Base-by-base conservation (phyloP, 2,329 filamentous ascomycete genomes). In the Neospermospora avenae region DNA sequence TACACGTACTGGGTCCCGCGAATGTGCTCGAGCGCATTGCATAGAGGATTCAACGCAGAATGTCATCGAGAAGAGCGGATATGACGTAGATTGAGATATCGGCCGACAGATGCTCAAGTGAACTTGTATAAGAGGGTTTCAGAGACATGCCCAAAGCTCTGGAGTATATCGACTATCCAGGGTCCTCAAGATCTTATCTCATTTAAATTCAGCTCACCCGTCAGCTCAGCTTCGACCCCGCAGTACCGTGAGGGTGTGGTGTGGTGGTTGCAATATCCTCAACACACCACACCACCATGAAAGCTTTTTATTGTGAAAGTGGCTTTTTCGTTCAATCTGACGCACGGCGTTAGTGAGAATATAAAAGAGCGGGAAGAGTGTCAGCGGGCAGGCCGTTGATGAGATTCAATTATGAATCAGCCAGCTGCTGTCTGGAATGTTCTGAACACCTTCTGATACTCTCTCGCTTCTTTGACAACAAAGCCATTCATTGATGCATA, bases 381-480 rank as follows among this genome's bases (percentile, higher is more conserved):
- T 55, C 53, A 55, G 41, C 39, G 34, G 53, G 45, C 42, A 45
- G n/a, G 22, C 45, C 8, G 24, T 13, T n/a, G n/a, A 18, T 34
- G 45, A 34, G 14, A 48, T 28, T 48, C 14, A 34, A 49, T 31
- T 49, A 49, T 49, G 45, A 49, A 20, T 35, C 48, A 34, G 48
- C 28, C 11, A 18, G 48, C 28, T 22, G 25, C 20, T 54, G 34
- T 20, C 16, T n/a, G 22, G 34, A 37, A 52, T 25, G 3, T 46
- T 45, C 25, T 41, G 31, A 34, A 31, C 44, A 56, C 31, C 10
- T 56, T 58, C 45, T 58, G 55, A 44, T 22, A 44, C 34, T 42
- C n/a, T 11, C 55, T 51, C 24, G 35, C 55, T 31, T 44, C n/a
- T 34, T 48, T 24, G 31, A 46, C 55, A 51, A 58, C 46, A 42